Base-by-base conservation (phyloP, 805 yeast species). In the Sugiyamaella boreocaroliniensis region DNA sequence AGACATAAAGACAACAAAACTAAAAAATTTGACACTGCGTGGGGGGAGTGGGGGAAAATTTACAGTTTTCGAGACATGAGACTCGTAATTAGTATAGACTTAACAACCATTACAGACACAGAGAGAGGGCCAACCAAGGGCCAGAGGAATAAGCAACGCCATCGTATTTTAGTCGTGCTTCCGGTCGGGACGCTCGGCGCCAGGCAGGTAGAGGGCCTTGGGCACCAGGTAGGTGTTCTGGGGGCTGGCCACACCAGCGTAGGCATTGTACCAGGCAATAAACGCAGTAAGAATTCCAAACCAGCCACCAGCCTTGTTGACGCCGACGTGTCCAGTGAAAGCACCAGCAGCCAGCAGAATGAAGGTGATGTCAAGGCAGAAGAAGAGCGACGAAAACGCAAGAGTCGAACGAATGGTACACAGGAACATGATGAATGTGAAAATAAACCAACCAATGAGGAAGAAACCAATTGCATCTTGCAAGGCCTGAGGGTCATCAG, bases 401-500 rank as follows among this genome's bases (percentile, higher is more conserved):
- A 82, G 75, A 1, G 89, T 83, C 4, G 89, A 81, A 60, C 82
- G 77, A 62, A 80, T 61, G 2, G 88, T 83, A 61, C 81, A 75
- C 43, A 80, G 47, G 19, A 75, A 59, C 51, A 84, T 60, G 53
- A 80, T 73, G 29, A 76, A 72, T 0, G 88, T 82, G 67, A 84
- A 82, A 29, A 83, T 67, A 15, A 78, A 65, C 89, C 89, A 84
- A 6, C 80, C 86, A 15, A 81, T 52, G 40, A 83, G 62, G 63
- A 69, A 83, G 63, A 83, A 76, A 0, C 85, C 86, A 16, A 82
- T 63, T 2, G 85, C 86, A 58, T 76, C 71, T 29, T 56, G 60
- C 26, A 54, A 55, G 20, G 77, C 66, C 49, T 72, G 70, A 18
- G 63, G 64, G 14, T 60, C 63, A 40, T 66, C 75, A 4, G 62